phyloP scores from a whole-genome alignment of 345 rosid genomes.

The Melastoma malabathricum region DNA sequence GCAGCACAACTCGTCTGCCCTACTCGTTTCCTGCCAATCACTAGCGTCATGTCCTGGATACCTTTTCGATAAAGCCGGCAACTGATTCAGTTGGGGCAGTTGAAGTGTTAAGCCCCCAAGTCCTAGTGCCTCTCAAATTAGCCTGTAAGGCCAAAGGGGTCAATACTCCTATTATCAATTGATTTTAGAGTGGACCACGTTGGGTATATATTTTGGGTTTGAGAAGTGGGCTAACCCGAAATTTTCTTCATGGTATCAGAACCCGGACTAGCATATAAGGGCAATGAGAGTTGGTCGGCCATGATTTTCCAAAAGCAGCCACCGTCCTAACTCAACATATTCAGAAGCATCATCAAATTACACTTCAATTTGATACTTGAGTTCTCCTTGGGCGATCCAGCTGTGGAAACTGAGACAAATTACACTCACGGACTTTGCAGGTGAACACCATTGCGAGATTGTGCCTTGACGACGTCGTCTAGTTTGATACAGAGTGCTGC shows the following conservation, averaged over 20 bases:
- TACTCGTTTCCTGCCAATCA: conserved; percentile 96
- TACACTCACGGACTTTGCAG: conserved; percentile 82
- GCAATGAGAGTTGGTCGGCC: no score
- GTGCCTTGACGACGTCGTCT: conserved; percentile 62
- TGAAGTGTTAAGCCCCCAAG: no score
- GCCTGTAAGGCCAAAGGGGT: no score
- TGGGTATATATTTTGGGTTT: no score
- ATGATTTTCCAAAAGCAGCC: no score
- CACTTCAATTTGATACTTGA: no score
- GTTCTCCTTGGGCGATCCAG: conserved; percentile 19
- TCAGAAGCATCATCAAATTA: background rate
- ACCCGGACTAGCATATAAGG: no score
- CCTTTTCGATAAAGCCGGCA: conserved; percentile 83
- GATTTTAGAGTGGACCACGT: no score
- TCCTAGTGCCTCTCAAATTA: no score
- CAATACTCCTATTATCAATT: no score
- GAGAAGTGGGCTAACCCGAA: no score
- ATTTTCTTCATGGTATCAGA: no score
- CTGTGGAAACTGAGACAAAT: conserved; percentile 21
- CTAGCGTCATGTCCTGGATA: conserved; percentile 66
- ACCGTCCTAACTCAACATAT: conserved; percentile 56
- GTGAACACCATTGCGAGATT: conserved; percentile 82
- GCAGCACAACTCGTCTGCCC: conserved; percentile 98
- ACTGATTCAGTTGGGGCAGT: conserved; percentile 34
- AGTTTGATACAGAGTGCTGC: conserved; percentile 27